Conservation (phyloP, 2,329 filamentous ascomycete species). For the Clonostachys rosea region DNA sequence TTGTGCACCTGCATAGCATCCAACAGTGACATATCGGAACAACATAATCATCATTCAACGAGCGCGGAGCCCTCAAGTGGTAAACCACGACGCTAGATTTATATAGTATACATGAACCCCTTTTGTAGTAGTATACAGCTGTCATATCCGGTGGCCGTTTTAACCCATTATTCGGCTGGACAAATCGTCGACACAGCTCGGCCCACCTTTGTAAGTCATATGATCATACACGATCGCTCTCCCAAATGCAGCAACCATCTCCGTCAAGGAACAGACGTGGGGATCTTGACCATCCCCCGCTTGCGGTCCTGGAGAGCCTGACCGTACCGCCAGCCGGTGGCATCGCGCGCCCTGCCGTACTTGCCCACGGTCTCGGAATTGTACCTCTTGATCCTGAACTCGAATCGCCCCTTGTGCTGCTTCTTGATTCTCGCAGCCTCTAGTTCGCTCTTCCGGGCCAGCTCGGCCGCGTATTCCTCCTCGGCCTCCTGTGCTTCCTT, state of each 20-base stretch:
- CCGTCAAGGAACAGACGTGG: constrained; percentile 52
- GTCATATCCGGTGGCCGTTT: too few relatives aligned
- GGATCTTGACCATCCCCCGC: constrained; percentile 63
- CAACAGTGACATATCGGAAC: too few relatives aligned
- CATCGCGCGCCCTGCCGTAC: constrained; percentile 44
- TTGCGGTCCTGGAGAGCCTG: constrained; percentile 58
- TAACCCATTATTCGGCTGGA: too few relatives aligned
- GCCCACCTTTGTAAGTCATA: too few relatives aligned
- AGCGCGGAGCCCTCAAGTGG: too few relatives aligned
- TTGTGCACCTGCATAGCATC: too few relatives aligned
- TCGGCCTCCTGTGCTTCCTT: constrained; percentile 36
- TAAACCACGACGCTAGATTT: too few relatives aligned
- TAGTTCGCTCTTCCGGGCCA: constrained; percentile 21
- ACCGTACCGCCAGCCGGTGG: constrained; percentile 60
- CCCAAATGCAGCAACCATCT: neutral
- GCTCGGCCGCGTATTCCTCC: constrained; percentile 25
- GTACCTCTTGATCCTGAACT: constrained; percentile 59
- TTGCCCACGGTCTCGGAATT: constrained; percentile 52
- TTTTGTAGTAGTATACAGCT: too few relatives aligned
- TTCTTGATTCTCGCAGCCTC: constrained; percentile 35
- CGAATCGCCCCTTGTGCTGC: constrained; percentile 47
- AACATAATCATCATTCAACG: too few relatives aligned
- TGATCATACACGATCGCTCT: too few relatives aligned
- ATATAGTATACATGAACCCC: too few relatives aligned
- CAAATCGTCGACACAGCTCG: too few relatives aligned